phyloP scores from a whole-genome alignment of 768 basidiomycete genomes.

The Pleurotus salmoneostramineus region DNA sequence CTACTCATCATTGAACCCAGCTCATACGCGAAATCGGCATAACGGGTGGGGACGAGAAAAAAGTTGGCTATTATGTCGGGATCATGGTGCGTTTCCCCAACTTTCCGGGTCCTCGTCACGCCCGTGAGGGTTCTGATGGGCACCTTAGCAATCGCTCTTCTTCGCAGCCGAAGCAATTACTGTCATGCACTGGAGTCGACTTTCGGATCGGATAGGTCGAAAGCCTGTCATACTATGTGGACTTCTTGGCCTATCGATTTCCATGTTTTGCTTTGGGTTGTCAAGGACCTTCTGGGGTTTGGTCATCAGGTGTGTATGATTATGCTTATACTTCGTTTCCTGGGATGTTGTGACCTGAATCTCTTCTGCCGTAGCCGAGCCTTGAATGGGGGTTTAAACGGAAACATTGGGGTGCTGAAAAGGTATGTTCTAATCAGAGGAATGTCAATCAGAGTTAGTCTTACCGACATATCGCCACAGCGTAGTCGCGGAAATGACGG shows the following conservation, averaged over 20 bases:
- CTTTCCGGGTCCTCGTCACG: neutral
- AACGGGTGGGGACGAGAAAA: constrained; percentile 45
- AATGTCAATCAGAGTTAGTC: neutral
- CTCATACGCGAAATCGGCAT: constrained; percentile 41
- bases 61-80: constrained; percentile 64
- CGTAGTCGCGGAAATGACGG: constrained; percentile 56
- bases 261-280: constrained; percentile 58
- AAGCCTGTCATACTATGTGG: constrained; percentile 59
- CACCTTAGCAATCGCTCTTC: constrained; percentile 51
- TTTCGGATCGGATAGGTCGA: constrained; percentile 59
- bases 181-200: constrained; percentile 59
- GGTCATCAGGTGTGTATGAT: constrained; percentile 30
- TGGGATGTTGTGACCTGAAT: neutral
- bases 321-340: neutral
- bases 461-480: constrained; percentile 21
- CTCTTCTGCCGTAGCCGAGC: constrained; percentile 28
- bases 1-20: constrained; percentile 14
- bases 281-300: constrained; percentile 52
- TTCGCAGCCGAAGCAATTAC: constrained; percentile 55
- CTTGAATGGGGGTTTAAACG: constrained; percentile 46
- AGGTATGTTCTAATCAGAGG: constrained; percentile 16
- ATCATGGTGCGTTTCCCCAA: constrained; percentile 39
- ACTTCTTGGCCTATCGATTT: constrained; percentile 46
- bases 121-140: neutral
- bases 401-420: constrained; percentile 42